Evolutionary conservation across 129 eudicot genomes (phyloP).

Genomic region (Smallanthus sonchifolius): DNA sequence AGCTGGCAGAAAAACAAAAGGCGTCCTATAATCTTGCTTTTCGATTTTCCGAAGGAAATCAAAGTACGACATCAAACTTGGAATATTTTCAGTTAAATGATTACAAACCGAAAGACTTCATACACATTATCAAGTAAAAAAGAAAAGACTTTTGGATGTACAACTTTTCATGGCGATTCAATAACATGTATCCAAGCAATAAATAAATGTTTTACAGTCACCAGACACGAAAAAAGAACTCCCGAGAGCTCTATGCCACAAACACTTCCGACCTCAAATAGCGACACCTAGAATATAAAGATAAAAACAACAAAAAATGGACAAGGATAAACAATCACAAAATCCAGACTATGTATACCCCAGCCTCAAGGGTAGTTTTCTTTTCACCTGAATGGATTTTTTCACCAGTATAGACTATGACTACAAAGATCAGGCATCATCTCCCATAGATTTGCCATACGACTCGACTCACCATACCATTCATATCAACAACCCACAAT

Average conservation of each 20-base stretch:
- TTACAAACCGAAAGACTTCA: background rate
- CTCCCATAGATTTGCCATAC: conserved; percentile 20
- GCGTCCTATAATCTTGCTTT: too few relatives aligned
- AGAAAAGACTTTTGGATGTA: background rate
- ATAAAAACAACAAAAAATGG: background rate
- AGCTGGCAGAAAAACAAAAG: too few relatives aligned
- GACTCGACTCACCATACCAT: conserved; percentile 21
- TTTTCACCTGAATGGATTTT: conserved; percentile 16
- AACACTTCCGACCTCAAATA: conserved; percentile 15
- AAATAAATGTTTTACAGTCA: conserved; percentile 19
- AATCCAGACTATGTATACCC: conserved; percentile 26
- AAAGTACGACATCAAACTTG: too few relatives aligned
- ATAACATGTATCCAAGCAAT: conserved; percentile 11
- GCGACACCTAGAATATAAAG: conserved; percentile 16
- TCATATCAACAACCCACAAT: conserved; percentile 22
- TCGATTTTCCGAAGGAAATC: too few relatives aligned
- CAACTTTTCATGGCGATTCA: conserved; percentile 8
- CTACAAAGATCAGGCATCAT: conserved; percentile 26
- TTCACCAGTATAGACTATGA: conserved; percentile 29
- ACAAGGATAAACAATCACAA: too few relatives aligned
- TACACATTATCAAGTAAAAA: too few relatives aligned
- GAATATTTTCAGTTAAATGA: too few relatives aligned
- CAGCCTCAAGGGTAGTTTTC: conserved; percentile 19
- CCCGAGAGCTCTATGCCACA: background rate
- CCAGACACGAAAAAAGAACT: conserved; percentile 8